Base-by-base conservation (phyloP, 306 rosid genomes). In the Corylus americana region DNA sequence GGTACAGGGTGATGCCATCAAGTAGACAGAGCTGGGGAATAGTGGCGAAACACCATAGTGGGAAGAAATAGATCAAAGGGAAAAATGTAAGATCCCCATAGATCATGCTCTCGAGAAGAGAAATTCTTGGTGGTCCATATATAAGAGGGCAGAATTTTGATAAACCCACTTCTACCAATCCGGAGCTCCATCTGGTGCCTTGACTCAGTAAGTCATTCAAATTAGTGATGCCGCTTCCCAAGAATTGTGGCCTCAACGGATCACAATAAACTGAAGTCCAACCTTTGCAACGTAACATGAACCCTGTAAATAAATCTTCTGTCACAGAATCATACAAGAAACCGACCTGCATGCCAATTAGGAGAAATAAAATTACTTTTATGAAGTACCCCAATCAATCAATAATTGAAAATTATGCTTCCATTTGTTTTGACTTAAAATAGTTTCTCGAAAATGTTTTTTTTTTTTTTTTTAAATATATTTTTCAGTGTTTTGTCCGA, bases 1-100 rank as follows among this genome's bases (percentile, higher is more conserved):
- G 97, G 82, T 90, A 92, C 74, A 89, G 35, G 73, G 92, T 73
- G 49, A 89, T 83, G 48, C 89, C 91, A 78, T 83, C 69, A 18
- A 89, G 77, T 5, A 94, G 87, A 77, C 92, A 86, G 9, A 90
- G 81, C 74, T 89, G 91, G 64, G 98, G 93, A 73, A 94, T 83
- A 17, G 76, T 82, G 48, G 89, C 91, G 51, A 90, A 82, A 83
- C 92, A 85, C 88, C 89, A 91, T n/a, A 83, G 78, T 4, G 90
- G 81, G 25, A 86, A 70, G 86, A 61, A 90, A 50, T 79, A 76
- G 44, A 31, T 1, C 31, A 85, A 83, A 37, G 92, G 92, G 37
- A 58, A 78, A 62, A 84, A 79, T 54, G 94, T 25, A 11, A 85
- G 73, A 35, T 81, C 70, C 74, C 80, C 87, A 77, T 68, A 88